phyloP scores from a whole-genome alignment of 305 asterid genomes.

The Vinca major region DNA sequence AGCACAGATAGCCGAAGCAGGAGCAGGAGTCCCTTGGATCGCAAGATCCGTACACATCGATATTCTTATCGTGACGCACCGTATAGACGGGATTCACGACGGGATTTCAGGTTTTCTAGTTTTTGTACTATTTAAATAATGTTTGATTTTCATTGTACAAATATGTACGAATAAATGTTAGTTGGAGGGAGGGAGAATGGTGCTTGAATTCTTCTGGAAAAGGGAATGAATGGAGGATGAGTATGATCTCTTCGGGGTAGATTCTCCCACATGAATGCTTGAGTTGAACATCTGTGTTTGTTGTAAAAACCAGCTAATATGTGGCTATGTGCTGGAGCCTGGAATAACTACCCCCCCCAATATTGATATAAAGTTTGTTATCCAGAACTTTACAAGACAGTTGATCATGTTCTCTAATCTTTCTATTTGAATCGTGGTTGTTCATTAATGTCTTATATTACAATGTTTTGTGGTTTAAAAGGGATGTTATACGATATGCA shows the following conservation, averaged over 20 bases:
- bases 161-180: constrained; percentile 22
- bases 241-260: constrained; percentile 13
- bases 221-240: constrained; percentile 22
- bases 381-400: neutral
- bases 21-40: constrained; percentile 82
- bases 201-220: constrained; percentile 23
- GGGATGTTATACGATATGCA: neutral
- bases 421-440: neutral
- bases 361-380: neutral
- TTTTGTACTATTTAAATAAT: constrained; percentile 32
- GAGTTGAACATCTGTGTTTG: constrained; percentile 13
- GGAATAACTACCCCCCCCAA: too few species aligned
- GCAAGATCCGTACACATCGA: constrained; percentile 83
- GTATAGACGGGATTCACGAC: constrained; percentile 73
- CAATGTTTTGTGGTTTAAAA: neutral
- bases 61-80: constrained; percentile 89
- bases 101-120: constrained; percentile 92
- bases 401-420: neutral
- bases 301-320: constrained; percentile 6
- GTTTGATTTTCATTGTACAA: constrained; percentile 28
- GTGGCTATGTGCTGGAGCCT: neutral
- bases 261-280: constrained; percentile 14
- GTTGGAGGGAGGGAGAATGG: constrained; percentile 27
- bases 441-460: neutral
- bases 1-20: constrained; percentile 67